phyloP scores from a whole-genome alignment of 805 yeast genomes.

The Saccharomycopsis lassenensis region DNA sequence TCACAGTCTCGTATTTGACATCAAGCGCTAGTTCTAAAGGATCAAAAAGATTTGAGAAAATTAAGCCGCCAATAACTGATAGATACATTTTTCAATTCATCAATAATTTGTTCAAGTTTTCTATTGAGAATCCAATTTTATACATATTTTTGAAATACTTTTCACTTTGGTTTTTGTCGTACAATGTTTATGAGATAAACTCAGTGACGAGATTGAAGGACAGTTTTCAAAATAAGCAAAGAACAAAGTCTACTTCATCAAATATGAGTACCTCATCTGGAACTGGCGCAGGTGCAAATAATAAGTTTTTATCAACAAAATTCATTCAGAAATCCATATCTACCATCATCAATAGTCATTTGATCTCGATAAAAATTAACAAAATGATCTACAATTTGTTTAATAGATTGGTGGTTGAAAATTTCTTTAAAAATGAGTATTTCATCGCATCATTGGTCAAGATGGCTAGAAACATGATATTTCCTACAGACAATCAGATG shows the following conservation, averaged over 20 bases:
- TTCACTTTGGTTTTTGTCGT: slow-evolving; percentile 17
- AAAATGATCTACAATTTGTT: slow-evolving; percentile 20
- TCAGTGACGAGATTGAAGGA: slow-evolving; percentile 3
- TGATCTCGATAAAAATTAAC: slow-evolving; percentile 17
- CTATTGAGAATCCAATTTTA: slow-evolving; percentile 25
- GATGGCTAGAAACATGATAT: slow-evolving; percentile 29
- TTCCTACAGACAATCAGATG: slow-evolving; percentile 39
- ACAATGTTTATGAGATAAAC: slow-evolving; percentile 13
- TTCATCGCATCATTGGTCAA: slow-evolving; percentile 21
- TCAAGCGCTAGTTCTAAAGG: slow-evolving; percentile 3
- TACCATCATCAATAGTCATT: slow-evolving; percentile 14
- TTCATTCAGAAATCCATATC: slow-evolving; percentile 6
- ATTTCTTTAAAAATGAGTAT: slow-evolving; percentile 17
- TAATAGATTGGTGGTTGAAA: slow-evolving; percentile 17
- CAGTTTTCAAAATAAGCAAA: neutral
- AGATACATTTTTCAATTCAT: slow-evolving; percentile 21
- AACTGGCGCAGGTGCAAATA: neutral
- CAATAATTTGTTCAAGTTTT: slow-evolving; percentile 20
- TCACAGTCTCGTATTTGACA: slow-evolving; percentile 17
- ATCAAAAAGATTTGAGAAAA: neutral
- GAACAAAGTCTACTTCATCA: slow-evolving; percentile 4
- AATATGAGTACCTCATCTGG: slow-evolving; percentile 1
- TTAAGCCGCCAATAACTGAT: slow-evolving; percentile 9
- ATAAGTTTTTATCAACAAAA: no score
- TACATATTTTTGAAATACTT: slow-evolving; percentile 22